Evolutionary conservation across 352 stramenopile genomes (phyloP), one percentile per base, ranked within the genome.

Genomic region (Nothophytophthora sp.): DNA sequence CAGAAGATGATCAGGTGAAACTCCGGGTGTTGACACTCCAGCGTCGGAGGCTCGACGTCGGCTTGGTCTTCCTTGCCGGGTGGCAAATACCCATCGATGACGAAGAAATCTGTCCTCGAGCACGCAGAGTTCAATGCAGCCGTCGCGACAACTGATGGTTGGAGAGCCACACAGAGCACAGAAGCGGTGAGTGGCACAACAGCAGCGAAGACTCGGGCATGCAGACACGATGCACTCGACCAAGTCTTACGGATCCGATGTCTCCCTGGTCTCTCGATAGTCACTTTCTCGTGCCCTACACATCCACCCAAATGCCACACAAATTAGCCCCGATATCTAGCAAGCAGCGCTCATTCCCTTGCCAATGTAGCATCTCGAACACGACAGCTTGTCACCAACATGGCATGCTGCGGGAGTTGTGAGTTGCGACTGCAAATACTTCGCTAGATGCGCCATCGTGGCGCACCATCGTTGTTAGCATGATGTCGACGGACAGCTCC

Each of bases 211-310:
- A n/a, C n/a, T n/a, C n/a, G n/a, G n/a, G n/a, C n/a, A n/a, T n/a
- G n/a, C n/a, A n/a, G n/a, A n/a, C n/a, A n/a, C n/a, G n/a, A n/a
- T n/a, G n/a, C n/a, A n/a, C n/a, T 12, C 5, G 8, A 4, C 25
- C 25, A 22, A 16, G 9, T 47, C 51, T 25, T 69, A 73, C 63
- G 41, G 28, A 73, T 61, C 10, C 63, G 63, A 55, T 73, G 59
- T 15, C 43, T 54, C n/a, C 63, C 58, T 18, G 50, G 25, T 7
- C 22, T 63, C 8, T 56, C 18, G 30, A 73, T 67, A 5, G 39
- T 53, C 41, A 73, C 51, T 12, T 28, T 51, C 19, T 64, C 27
- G 15, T 29, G 15, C 63, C 48, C 63, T 73, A 32, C 15, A 44
- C 16, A 46, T 2, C 29, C 3, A 41, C 13, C 23, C 46, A 19